phyloP scores from a whole-genome alignment of 129 eudicot genomes.

The Cynara cardunculus region DNA sequence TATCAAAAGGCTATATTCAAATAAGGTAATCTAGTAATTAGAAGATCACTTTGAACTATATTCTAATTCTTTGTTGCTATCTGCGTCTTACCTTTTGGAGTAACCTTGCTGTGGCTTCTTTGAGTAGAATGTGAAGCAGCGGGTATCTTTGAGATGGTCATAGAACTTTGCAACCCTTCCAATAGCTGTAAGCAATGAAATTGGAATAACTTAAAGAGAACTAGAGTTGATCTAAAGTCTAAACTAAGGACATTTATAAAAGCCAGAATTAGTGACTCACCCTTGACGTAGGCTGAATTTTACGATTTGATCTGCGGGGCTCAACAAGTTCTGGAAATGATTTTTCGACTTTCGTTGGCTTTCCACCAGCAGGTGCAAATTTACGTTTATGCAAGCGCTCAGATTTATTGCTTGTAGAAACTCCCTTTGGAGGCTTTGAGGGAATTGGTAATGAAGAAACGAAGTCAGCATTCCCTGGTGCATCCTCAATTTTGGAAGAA shows the following conservation, averaged over 20 bases:
- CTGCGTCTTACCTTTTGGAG: conserved; percentile 40
- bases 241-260: background rate
- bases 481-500: conserved; percentile 38
- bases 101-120: conserved; percentile 43
- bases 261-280: conserved; percentile 29
- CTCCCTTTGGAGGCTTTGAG: conserved; percentile 30
- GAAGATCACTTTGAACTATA: background rate
- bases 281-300: conserved; percentile 92
- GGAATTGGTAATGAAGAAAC: conserved; percentile 39
- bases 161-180: conserved; percentile 89
- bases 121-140: conserved; percentile 55
- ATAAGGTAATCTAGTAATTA: background rate
- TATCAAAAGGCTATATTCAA: background rate
- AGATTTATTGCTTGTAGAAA: conserved; percentile 25
- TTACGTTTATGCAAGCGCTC: conserved; percentile 51
- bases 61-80: background rate
- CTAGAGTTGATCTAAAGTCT: background rate
- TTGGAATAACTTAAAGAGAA: background rate
- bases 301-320: conserved; percentile 87
- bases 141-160: conserved; percentile 59
- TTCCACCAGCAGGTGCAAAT: conserved; percentile 37
- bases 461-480: conserved; percentile 25
- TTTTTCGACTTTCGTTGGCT: conserved; percentile 35
- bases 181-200: conserved; percentile 47
- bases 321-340: conserved; percentile 36